Evolutionary conservation across 257 asterid genomes (phyloP).

Genomic region (Solanum rostratum): DNA sequence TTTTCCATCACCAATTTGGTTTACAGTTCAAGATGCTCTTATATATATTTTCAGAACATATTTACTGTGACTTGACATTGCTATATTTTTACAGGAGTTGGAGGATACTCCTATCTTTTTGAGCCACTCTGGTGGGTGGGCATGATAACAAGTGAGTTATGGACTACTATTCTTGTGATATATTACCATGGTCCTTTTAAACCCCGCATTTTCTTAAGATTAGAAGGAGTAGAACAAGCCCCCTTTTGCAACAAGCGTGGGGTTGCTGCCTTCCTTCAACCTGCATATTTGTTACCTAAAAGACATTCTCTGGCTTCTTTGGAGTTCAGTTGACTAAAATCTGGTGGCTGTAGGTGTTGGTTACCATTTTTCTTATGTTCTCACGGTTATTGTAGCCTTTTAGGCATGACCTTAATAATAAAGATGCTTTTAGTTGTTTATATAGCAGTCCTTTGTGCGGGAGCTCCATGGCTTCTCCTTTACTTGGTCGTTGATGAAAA

Average conservation of each 20-base stretch:
- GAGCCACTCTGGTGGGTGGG: constrained; percentile 97
- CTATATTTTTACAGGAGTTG: constrained; percentile 50
- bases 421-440: not conserved
- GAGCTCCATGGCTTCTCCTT: not conserved
- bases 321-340: not conserved
- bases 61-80: not conserved
- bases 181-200: not conserved
- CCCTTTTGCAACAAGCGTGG: not conserved
- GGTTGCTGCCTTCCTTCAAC: not conserved
- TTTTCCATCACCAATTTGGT: not conserved
- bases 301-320: not conserved
- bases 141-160: constrained; percentile 70
- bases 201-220: not conserved
- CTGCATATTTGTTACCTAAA: not conserved
- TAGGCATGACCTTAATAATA: not conserved
- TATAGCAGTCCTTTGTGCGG: not conserved
- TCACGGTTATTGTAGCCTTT: not conserved
- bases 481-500: not conserved
- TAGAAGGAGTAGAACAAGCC: not conserved
- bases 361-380: not conserved
- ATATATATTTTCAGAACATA: not conserved
- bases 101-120: constrained; percentile 69
- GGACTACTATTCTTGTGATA: not conserved
- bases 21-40: not conserved
- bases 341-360: not conserved